Conservation (phyloP, 139 green algal species). For the Chlorella vulgaris region DNA sequence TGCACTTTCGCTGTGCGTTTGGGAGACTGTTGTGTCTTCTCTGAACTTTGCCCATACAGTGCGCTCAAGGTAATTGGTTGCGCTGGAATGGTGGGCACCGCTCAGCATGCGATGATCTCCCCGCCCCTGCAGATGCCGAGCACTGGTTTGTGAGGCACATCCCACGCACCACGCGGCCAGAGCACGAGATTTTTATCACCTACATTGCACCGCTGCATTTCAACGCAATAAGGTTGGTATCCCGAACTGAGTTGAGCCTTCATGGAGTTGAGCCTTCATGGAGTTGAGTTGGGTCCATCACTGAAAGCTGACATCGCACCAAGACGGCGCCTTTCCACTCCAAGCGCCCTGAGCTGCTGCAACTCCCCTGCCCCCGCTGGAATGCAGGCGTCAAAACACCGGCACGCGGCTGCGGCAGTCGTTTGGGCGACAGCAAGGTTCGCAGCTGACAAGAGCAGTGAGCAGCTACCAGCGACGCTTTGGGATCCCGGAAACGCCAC, state of each 20-base stretch:
- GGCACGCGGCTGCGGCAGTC: slow-evolving; percentile 4
- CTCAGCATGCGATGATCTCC: not conserved
- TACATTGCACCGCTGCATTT: slow-evolving; percentile 71
- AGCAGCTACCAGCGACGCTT: slow-evolving; percentile 8
- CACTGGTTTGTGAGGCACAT: slow-evolving; percentile 72
- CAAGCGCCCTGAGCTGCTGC: not conserved
- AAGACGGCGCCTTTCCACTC: not conserved
- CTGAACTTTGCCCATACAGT: too few relatives aligned
- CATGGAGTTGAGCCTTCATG: too few relatives aligned
- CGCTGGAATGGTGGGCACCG: too few relatives aligned
- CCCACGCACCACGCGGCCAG: slow-evolving; percentile 29
- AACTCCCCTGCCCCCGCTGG: not conserved
- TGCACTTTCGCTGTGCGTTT: too few relatives aligned
- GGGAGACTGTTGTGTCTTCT: too few relatives aligned
- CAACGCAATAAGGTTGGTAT: slow-evolving; percentile 63
- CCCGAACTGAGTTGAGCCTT: too few relatives aligned
- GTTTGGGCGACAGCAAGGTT: slow-evolving; percentile 23
- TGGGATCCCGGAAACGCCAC: slow-evolving; percentile 6
- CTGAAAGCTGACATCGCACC: not conserved
- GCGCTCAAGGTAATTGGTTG: too few relatives aligned
- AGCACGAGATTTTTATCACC: slow-evolving; percentile 70
- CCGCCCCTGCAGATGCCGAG: slow-evolving; percentile 23
- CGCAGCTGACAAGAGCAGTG: slow-evolving; percentile 20
- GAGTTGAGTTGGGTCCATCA: too few relatives aligned
- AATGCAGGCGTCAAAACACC: slow-evolving; percentile 21